Evolutionary conservation across 768 basidiomycete species (phyloP).

Genomic region (Rhodotorula graminis): DNA sequence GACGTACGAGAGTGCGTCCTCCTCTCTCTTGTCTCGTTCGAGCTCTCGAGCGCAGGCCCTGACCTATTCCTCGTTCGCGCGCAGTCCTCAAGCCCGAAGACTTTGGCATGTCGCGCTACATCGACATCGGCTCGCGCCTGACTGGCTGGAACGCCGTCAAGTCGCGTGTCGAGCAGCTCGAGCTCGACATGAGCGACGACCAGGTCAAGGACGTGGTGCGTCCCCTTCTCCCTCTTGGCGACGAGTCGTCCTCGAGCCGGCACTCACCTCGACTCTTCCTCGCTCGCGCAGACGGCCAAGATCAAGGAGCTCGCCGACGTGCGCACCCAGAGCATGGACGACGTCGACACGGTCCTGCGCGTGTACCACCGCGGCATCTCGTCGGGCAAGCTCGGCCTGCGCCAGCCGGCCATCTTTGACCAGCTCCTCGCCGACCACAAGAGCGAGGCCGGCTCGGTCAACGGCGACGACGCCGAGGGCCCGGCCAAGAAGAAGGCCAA

Average conservation of each 20-base stretch:
- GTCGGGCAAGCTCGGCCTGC: slow-evolving; percentile 83
- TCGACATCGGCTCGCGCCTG: slow-evolving; percentile 74
- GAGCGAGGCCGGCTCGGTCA: slow-evolving; percentile 31
- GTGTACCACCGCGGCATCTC: slow-evolving; percentile 60
- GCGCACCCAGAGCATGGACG: slow-evolving; percentile 97
- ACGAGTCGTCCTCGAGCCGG: too few species aligned
- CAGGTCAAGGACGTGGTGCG: slow-evolving; percentile 91
- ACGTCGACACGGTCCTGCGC: slow-evolving; percentile 93
- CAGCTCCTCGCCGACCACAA: slow-evolving; percentile 71
- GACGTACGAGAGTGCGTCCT: slow-evolving; percentile 73
- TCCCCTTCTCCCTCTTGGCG: slow-evolving; percentile 58
- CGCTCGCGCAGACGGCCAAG: slow-evolving; percentile 35
- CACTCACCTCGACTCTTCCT: too few species aligned
- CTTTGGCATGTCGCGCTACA: slow-evolving; percentile 94
- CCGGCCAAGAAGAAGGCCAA: slow-evolving; percentile 39
- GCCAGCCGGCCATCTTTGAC: slow-evolving; percentile 89
- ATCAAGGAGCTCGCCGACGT: slow-evolving; percentile 71
- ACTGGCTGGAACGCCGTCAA: slow-evolving; percentile 99
- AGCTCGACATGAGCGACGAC: slow-evolving; percentile 80
- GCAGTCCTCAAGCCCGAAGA: slow-evolving; percentile 74
- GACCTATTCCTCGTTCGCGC: too few species aligned
- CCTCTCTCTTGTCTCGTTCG: too few species aligned
- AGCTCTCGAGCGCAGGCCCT: too few species aligned
- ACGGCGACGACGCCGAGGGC: slow-evolving; percentile 25
- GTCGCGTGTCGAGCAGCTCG: slow-evolving; percentile 95